Conservation (phyloP, 1,284 basidiomycete genomes). For the Microbotryum intermedium region DNA sequence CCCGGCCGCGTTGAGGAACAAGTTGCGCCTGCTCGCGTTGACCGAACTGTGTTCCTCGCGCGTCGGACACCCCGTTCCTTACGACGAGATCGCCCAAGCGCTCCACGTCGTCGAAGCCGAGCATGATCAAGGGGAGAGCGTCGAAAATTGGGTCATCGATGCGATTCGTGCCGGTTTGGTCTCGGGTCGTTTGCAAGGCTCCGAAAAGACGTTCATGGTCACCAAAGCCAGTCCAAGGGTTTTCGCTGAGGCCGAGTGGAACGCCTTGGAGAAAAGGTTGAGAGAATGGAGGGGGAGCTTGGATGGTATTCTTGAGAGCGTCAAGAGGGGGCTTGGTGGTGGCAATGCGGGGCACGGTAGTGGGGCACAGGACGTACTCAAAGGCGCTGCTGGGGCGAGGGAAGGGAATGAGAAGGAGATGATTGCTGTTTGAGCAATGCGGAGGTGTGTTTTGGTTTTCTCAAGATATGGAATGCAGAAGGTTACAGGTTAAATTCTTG, state of each 20-base stretch:
- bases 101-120: constrained; percentile 52
- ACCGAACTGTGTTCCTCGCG: constrained; percentile 68
- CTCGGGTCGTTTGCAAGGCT: constrained; percentile 77
- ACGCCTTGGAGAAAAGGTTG: constrained; percentile 66
- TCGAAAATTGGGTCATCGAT: constrained; percentile 88
- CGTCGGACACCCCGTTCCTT: constrained; percentile 65
- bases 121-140: constrained; percentile 53
- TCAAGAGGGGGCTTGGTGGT: constrained; percentile 39
- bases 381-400: too few species aligned
- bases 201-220: constrained; percentile 63
- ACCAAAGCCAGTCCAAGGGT: constrained; percentile 65
- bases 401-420: too few species aligned
- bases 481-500: too few species aligned
- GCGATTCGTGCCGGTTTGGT: constrained; percentile 76
- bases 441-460: too few species aligned
- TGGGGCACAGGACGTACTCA: background rate
- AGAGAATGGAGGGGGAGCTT: constrained; percentile 70
- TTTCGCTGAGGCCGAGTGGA: constrained; percentile 75
- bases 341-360: background rate
- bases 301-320: constrained; percentile 57
- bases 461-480: too few species aligned
- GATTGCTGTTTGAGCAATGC: too few species aligned
- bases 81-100: constrained; percentile 60
- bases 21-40: constrained; percentile 71
- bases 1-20: constrained; percentile 51